Conservation (phyloP, 345 rosid species). For the Punica granatum region DNA sequence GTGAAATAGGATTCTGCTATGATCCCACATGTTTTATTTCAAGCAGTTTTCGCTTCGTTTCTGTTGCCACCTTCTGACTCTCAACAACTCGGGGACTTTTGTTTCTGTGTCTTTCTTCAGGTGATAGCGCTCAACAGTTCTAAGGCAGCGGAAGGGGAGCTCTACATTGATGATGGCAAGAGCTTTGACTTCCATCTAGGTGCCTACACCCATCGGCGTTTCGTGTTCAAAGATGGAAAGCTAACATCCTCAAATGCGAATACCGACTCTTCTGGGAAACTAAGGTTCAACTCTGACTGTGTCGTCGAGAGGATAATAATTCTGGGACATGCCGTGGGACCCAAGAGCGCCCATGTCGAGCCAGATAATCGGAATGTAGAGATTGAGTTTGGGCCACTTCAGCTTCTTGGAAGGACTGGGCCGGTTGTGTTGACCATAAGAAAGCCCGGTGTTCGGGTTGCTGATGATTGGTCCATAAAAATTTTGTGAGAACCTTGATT, state of each 20-base stretch:
- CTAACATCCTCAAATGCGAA: constrained; percentile 52
- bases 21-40: background rate
- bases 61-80: background rate
- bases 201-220: constrained; percentile 70
- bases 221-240: constrained; percentile 58
- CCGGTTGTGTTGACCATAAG: constrained; percentile 60
- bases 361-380: constrained; percentile 56
- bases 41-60: background rate
- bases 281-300: constrained; percentile 46
- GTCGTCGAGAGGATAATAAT: constrained; percentile 74
- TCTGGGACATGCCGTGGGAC: constrained; percentile 42
- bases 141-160: constrained; percentile 82
- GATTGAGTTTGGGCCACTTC: constrained; percentile 62
- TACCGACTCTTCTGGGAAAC: constrained; percentile 20
- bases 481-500: constrained; percentile 29
- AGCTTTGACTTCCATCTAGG: constrained; percentile 69
- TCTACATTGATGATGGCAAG: constrained; percentile 88
- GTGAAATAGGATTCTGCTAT: background rate
- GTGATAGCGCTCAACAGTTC: constrained; percentile 90
- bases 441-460: constrained; percentile 68
- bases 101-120: constrained; percentile 23
- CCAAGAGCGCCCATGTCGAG: constrained; percentile 53
- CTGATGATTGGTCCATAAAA: constrained; percentile 77
- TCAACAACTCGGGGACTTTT: background rate
- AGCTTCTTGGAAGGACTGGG: constrained; percentile 29